Evolutionary conservation across 345 rosid genomes (phyloP).

Genomic region (thale cress (Arabidopsis thaliana)): TAIR10.1 NC_003076.8:6235501-6236000

Average conservation of each 20-base stretch:
- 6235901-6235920: conserved; percentile 73
- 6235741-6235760: conserved; percentile 61
- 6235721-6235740: conserved; percentile 54
- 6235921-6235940: conserved; percentile 80
- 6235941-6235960: conserved; percentile 97
- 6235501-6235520: conserved; percentile 78
- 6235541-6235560: conserved; percentile 79
- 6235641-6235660: conserved; percentile 80
- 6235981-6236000: conserved; percentile 89
- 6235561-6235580: conserved; percentile 77
- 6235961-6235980: conserved; percentile 83
- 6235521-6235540: conserved; percentile 81
- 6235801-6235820: conserved; percentile 71
- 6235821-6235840: conserved; percentile 52
- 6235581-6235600: conserved; percentile 34
- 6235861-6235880: conserved; percentile 59
- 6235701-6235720: conserved; percentile 84
- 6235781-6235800: conserved; percentile 80
- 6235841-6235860: conserved; percentile 63
- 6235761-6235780: conserved; percentile 66
- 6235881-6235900: conserved; percentile 52
- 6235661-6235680: conserved; percentile 93
- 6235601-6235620: conserved; percentile 56
- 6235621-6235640: conserved; percentile 68
- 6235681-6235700: conserved; percentile 75